phyloP scores from a whole-genome alignment of 164 flowering plant genomes.

The Warburgia ugandensis region DNA sequence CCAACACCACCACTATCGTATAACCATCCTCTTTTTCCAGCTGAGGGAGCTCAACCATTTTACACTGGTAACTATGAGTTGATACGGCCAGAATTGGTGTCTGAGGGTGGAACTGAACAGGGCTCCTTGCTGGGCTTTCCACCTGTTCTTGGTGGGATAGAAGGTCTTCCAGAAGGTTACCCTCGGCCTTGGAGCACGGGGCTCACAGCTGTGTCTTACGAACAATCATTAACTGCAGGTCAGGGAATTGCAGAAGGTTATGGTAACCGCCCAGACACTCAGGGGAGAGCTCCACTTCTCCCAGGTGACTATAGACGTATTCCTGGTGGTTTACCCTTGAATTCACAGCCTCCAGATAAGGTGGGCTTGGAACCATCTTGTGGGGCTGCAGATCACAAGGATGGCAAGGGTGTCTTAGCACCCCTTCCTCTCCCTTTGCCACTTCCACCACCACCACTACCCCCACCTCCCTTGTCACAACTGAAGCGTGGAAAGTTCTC shows the following conservation, averaged over 20 bases:
- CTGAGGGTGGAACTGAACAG: slow-evolving; percentile 54
- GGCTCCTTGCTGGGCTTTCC: slow-evolving; percentile 63
- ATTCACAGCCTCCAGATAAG: slow-evolving; percentile 22
- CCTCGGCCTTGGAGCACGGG: slow-evolving; percentile 58
- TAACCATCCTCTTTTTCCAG: slow-evolving; percentile 43
- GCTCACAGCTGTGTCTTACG: slow-evolving; percentile 28
- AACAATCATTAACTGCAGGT: slow-evolving; percentile 22
- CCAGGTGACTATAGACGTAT: slow-evolving; percentile 48
- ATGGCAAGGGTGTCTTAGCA: slow-evolving; percentile 50
- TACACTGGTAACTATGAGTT: slow-evolving; percentile 43
- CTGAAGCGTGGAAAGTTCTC: slow-evolving; percentile 30
- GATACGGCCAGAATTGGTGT: slow-evolving; percentile 37
- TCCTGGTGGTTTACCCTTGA: slow-evolving; percentile 28
- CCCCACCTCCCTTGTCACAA: slow-evolving; percentile 39
- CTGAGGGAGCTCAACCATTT: slow-evolving; percentile 53
- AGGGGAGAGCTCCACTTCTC: slow-evolving; percentile 35
- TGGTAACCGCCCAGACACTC: slow-evolving; percentile 32
- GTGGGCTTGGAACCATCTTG: slow-evolving; percentile 32
- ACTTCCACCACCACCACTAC: slow-evolving; percentile 51
- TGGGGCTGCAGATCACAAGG: slow-evolving; percentile 37
- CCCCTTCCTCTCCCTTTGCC: slow-evolving; percentile 36
- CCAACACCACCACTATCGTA: slow-evolving; percentile 37
- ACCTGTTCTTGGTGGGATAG: slow-evolving; percentile 33
- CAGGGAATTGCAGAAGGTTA: slow-evolving; percentile 41
- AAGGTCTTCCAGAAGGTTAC: slow-evolving; percentile 33